Evolutionary conservation across 1,139 yeast genomes (phyloP), one percentile per base, ranked within the genome.

Genomic region (Geotrichum europaeum): DNA sequence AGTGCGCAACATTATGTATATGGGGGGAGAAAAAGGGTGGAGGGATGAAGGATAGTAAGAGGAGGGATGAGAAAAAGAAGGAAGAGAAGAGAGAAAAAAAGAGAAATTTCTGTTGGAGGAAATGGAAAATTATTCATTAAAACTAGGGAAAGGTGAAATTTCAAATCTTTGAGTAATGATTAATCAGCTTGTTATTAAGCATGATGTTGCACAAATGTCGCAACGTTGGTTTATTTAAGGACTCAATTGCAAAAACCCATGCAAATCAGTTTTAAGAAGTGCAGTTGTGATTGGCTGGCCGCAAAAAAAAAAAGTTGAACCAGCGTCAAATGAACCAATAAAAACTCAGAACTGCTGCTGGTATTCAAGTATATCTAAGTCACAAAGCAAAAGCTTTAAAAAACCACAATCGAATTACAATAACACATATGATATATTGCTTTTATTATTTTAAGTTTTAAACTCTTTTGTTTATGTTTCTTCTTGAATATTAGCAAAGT

Each of bases 1-100:
- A 68, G 77, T 69, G 70, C 78, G 74, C 70, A 76, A 73, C 77
- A 76, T 75, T 70, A 62, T 69, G 65, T 62, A 58, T 28, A 49
- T 62, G 63, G 51, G 57, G 63, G 51, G 57, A 62, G 52, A 50
- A 56, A 56, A 28, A 28, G 32, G 32, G 32, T 28, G 32, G 32
- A 28, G 32, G 60, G 60, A 64, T 56, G 63, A 58, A 57, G 47
- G 56, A 62, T 34, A 62, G 64, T 55, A 61, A 63, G 67, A 64
- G 56, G 63, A 63, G 58, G 64, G 60, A 66, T 58, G 64, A 60
- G 55, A 59, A 60, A 57, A 56, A 56, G 60, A 32, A 50, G 56
- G 56, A 58, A 60, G 34, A 54, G 55, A 51, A 34, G 51, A 51
- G 45, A 51, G 5, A 28, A 28, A 28, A 28, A 28, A 28, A 28